phyloP scores from a whole-genome alignment of 306 rosid species.

The Elaeagnus macrophylla region DNA sequence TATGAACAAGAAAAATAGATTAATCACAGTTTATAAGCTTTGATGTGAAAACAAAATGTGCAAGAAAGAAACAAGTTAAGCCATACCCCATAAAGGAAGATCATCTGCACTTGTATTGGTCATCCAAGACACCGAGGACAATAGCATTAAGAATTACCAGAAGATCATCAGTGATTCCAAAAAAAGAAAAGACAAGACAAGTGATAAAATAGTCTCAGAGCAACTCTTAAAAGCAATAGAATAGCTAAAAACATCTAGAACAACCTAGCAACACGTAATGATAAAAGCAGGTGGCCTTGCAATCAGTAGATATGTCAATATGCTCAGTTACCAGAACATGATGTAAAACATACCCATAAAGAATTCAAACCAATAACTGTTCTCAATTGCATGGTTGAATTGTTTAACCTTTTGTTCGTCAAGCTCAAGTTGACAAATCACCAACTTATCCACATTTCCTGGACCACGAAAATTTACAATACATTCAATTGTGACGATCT shows the following conservation, averaged over 20 bases:
- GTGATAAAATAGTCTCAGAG: conserved; percentile 1
- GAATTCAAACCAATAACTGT: conserved; percentile 89
- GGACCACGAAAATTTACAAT: conserved; percentile 14
- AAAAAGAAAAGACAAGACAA: neutral
- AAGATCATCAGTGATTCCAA: conserved; percentile 25
- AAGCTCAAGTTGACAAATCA: conserved; percentile 52
- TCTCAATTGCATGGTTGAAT: conserved; percentile 90
- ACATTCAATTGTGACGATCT: conserved; percentile 7
- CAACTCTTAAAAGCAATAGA: neutral
- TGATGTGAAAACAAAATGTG: conserved; percentile 6
- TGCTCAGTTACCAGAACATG: neutral
- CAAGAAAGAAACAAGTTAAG: conserved; percentile 13
- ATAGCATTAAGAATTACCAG: conserved; percentile 24
- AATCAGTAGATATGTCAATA: no score
- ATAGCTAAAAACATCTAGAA: no score
- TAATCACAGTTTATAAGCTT: conserved; percentile 9
- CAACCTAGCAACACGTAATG: no score
- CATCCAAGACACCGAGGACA: conserved; percentile 31
- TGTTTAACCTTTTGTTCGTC: conserved; percentile 63
- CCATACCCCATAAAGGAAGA: conserved; percentile 95
- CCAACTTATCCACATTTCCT: conserved; percentile 70
- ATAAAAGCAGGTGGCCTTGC: no score
- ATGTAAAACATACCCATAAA: conserved; percentile 72
- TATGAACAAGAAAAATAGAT: conserved; percentile 14
- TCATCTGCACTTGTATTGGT: conserved; percentile 65